Evolutionary conservation across 768 basidiomycete genomes (phyloP).

Genomic region (Termitomyces sp.): DNA sequence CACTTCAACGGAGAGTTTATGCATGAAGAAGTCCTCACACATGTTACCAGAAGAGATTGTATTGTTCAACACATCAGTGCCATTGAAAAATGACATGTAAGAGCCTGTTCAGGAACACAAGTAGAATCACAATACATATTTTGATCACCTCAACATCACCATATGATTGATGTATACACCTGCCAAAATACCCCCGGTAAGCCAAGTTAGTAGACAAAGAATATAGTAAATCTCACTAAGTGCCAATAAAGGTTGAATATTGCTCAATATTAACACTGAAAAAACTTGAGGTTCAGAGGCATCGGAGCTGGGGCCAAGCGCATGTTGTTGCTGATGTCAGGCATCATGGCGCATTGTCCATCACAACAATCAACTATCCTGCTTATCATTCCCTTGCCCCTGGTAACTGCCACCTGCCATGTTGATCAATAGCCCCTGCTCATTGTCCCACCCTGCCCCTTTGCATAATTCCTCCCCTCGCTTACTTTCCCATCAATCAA

Average conservation of each 20-base stretch:
- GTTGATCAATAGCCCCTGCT: background rate
- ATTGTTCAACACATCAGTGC: no score
- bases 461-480: background rate
- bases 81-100: no score
- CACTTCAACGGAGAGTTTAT: no score
- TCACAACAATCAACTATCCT: background rate
- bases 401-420: background rate
- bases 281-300: background rate
- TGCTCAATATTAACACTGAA: background rate
- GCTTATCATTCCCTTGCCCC: background rate
- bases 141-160: background rate
- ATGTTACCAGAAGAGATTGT: no score
- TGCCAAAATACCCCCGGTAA: background rate
- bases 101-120: no score
- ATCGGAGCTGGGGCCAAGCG: background rate
- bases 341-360: background rate
- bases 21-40: no score
- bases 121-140: no score
- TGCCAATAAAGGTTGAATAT: background rate
- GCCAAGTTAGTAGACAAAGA: background rate
- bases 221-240: background rate
- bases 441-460: background rate
- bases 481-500: no score
- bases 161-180: no score
- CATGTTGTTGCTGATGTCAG: background rate